These are phyloP conservation scores for Dovyalis caffra DNA, from an alignment of 345 rosid genomes.

Conservation along the genomic window DNA sequence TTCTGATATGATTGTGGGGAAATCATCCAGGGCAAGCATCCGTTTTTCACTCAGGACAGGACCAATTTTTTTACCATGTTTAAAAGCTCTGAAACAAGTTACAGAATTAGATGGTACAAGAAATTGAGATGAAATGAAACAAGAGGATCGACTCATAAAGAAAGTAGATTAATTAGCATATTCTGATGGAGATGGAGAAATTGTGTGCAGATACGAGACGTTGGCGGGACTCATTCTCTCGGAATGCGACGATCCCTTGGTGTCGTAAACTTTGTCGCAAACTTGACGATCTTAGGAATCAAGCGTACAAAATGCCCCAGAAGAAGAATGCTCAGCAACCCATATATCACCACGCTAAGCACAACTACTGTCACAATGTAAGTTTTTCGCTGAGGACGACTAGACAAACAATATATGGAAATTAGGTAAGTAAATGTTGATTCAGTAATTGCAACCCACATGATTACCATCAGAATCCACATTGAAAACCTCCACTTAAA, in stretches of 20 bases:
- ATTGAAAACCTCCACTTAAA: conserved; percentile 21
- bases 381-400: background rate
- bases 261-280: background rate
- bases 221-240: background rate
- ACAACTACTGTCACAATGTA: background rate
- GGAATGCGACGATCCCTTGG: background rate
- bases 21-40: no score
- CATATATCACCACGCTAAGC: background rate
- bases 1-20: no score
- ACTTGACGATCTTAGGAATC: background rate
- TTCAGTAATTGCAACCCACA: conserved; percentile 34
- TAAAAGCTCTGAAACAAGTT: no score
- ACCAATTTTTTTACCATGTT: no score
- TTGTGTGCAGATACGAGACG: background rate
- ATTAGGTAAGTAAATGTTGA: conserved; percentile 18
- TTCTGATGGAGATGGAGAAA: no score
- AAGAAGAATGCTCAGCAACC: background rate
- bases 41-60: no score
- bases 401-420: background rate
- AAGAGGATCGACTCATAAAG: background rate
- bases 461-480: conserved; percentile 32
- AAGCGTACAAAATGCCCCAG: background rate
- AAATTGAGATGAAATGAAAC: no score
- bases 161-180: no score
- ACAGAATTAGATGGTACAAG: no score